A percentile compares a stretch with the other conserved stretches of the same genome.
These are phyloP conservation scores for Ziziphus jujuba DNA, from an alignment of 306 rosid genomes.

Conservation along the genomic window DNA sequence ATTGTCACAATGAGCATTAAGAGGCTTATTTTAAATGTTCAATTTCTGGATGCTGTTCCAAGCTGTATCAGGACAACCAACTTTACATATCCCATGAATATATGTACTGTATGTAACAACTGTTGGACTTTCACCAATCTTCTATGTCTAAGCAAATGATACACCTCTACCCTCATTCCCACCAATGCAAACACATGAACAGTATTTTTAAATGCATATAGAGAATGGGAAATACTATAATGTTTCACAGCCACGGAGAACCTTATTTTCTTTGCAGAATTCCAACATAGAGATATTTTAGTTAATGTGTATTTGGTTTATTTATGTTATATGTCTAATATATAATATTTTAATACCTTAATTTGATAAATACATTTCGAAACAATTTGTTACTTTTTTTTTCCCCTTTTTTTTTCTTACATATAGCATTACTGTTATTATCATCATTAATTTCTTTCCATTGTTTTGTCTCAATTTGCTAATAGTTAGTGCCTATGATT, in stretches of 20 bases:
- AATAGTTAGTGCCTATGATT: too few relatives aligned
- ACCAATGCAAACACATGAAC: constrained; percentile 53
- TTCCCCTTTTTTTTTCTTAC: too few relatives aligned
- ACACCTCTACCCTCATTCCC: constrained; percentile 49
- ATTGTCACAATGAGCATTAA: constrained; percentile 54
- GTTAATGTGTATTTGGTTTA: too few relatives aligned
- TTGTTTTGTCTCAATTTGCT: too few relatives aligned
- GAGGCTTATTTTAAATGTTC: constrained; percentile 36
- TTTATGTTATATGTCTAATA: too few relatives aligned
- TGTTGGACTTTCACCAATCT: constrained; percentile 45
- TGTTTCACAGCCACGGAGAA: constrained; percentile 43
- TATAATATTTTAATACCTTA: too few relatives aligned
- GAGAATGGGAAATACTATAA: constrained; percentile 48
- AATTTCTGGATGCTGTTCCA: constrained; percentile 33
- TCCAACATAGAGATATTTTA: constrained; percentile 54
- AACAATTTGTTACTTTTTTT: too few relatives aligned
- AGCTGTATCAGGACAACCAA: constrained; percentile 43
- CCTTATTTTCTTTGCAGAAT: constrained; percentile 36
- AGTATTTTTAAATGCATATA: constrained; percentile 43
- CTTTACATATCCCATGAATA: constrained; percentile 61
- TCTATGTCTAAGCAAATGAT: constrained; percentile 50
- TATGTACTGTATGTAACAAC: constrained; percentile 57
- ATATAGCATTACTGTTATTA: too few relatives aligned
- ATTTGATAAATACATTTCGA: too few relatives aligned
- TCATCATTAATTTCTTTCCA: too few relatives aligned